A percentile compares a stretch with the other conserved stretches of the same genome.
These are phyloP conservation scores for Zymoseptoria ardabiliae DNA, from an alignment of 2,329 filamentous ascomycete species.

Conservation along the genomic window DNA sequence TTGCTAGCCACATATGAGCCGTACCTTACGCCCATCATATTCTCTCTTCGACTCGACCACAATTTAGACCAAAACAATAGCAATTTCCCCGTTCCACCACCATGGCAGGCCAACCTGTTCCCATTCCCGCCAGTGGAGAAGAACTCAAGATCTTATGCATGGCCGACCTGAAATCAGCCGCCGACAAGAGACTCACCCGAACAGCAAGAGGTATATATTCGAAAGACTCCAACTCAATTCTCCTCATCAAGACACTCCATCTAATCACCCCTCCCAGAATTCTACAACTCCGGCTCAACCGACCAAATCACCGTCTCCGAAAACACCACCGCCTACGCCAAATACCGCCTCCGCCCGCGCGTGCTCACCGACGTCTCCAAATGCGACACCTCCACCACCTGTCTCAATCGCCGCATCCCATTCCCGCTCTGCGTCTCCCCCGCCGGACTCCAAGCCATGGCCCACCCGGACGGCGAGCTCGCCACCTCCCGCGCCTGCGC, in stretches of 20 bases:
- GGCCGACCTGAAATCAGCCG: constrained; percentile 17
- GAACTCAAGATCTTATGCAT: constrained; percentile 19
- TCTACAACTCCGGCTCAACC: constrained; percentile 53
- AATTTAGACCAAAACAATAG: not conserved
- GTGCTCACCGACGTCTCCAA: constrained; percentile 33
- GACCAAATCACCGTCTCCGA: constrained; percentile 47
- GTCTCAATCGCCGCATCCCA: constrained; percentile 37
- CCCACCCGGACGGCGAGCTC: constrained; percentile 45
- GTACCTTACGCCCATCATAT: not conserved
- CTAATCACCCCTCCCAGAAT: constrained; percentile 33
- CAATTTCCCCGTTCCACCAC: not conserved
- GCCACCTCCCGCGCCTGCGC: constrained; percentile 43
- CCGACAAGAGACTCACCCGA: constrained; percentile 13
- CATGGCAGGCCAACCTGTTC: constrained; percentile 17
- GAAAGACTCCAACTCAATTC: not conserved
- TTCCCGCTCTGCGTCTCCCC: constrained; percentile 49
- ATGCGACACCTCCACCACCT: constrained; percentile 34
- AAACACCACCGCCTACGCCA: constrained; percentile 46
- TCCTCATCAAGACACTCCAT: not conserved
- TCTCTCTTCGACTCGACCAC: not conserved
- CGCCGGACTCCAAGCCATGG: constrained; percentile 45
- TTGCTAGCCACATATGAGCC: too few species aligned
- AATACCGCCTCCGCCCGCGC: constrained; percentile 32
- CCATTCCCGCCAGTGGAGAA: constrained; percentile 7
- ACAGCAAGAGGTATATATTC: constrained; percentile 7